Conservation (phyloP, 805 yeast genomes). For the Ogataea saltuana region DNA sequence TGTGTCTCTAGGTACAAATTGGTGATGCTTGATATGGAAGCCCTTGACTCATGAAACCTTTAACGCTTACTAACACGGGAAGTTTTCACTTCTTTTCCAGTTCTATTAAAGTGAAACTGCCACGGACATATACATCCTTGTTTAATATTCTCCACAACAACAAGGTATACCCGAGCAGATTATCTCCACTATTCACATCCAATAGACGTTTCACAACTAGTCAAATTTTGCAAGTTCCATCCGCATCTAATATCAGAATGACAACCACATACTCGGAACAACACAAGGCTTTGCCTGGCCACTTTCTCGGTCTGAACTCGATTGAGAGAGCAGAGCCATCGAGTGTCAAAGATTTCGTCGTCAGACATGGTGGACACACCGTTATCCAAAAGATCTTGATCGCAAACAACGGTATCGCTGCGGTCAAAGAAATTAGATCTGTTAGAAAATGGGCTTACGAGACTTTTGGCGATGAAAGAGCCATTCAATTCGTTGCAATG, state of each 20-base stretch:
- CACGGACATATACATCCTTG: not conserved
- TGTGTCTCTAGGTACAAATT: too few relatives aligned
- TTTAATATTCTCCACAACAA: not conserved
- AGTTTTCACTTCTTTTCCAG: slow-evolving; percentile 1
- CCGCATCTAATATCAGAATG: slow-evolving; percentile 17
- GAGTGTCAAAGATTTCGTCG: slow-evolving; percentile 79
- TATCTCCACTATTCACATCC: not conserved
- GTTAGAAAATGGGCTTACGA: slow-evolving; percentile 99
- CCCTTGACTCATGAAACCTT: slow-evolving; percentile 6
- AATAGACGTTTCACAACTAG: not conserved
- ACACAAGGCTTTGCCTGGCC: slow-evolving; percentile 53
- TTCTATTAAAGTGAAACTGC: slow-evolving; percentile 4
- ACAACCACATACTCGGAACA: slow-evolving; percentile 20
- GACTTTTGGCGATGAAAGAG: slow-evolving; percentile 94
- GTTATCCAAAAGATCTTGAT: slow-evolving; percentile 85
- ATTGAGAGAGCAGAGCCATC: slow-evolving; percentile 77
- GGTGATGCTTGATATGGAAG: too few relatives aligned
- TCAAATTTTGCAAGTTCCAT: not conserved
- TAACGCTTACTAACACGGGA: slow-evolving; percentile 7
- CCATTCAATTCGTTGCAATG: slow-evolving; percentile 95
- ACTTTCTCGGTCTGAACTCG: slow-evolving; percentile 83
- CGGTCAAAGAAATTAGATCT: slow-evolving; percentile 96
- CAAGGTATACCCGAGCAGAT: not conserved
- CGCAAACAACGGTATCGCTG: slow-evolving; percentile 99
- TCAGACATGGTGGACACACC: slow-evolving; percentile 88